Conservation (phyloP, 352 stramenopile genomes). For the Saprolegnia diclina region DNA sequence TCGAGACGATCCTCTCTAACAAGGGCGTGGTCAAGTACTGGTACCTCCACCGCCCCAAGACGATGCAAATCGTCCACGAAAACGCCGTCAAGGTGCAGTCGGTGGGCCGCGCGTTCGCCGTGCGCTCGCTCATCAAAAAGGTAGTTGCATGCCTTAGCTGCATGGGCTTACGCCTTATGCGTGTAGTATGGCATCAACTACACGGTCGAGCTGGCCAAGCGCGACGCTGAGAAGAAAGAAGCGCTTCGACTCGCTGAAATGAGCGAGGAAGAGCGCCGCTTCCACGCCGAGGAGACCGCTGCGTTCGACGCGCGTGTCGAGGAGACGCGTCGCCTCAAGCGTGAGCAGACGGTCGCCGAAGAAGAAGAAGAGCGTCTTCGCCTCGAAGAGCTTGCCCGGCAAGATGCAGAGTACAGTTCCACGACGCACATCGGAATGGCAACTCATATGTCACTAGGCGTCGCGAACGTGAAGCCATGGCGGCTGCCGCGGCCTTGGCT, state of each 20-base stretch:
- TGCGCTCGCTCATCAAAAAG: slow-evolving; percentile 63
- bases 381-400: slow-evolving; percentile 22
- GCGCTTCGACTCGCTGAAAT: slow-evolving; percentile 60
- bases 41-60: slow-evolving; percentile 85
- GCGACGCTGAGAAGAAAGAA: slow-evolving; percentile 59
- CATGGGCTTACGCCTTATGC: neutral
- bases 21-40: slow-evolving; percentile 86
- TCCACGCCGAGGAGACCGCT: slow-evolving; percentile 41
- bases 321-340: slow-evolving; percentile 66
- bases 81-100: slow-evolving; percentile 85
- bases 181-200: slow-evolving; percentile 63
- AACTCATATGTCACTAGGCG: no score
- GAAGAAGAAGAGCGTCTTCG: slow-evolving; percentile 23
- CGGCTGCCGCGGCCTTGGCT: neutral
- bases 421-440: no score
- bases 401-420: slow-evolving; percentile 35
- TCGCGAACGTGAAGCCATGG: slow-evolving; percentile 20
- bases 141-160: slow-evolving; percentile 13
- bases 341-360: slow-evolving; percentile 24
- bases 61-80: slow-evolving; percentile 85
- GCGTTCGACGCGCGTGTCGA: slow-evolving; percentile 77
- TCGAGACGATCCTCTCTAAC: slow-evolving; percentile 84
- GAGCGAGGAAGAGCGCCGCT: slow-evolving; percentile 47
- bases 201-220: slow-evolving; percentile 63
- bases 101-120: slow-evolving; percentile 66